Evolutionary conservation across 768 basidiomycete genomes (phyloP).

Genomic region (Clitopilus hobsonii): DNA sequence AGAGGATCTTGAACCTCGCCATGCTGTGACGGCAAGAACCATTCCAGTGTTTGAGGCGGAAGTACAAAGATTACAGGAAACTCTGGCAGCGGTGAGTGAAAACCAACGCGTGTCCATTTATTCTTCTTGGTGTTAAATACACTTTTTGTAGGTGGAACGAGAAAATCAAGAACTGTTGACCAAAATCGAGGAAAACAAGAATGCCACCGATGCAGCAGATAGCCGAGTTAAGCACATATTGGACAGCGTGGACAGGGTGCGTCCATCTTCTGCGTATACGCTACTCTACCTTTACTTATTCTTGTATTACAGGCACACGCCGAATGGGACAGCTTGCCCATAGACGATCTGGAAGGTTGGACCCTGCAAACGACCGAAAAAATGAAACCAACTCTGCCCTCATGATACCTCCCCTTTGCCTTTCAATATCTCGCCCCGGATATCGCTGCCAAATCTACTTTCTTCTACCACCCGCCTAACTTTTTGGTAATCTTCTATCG

Average conservation of each 20-base stretch:
- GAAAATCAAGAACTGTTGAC: slow-evolving; percentile 46
- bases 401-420: slow-evolving; percentile 12
- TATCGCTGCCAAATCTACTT: too few species aligned
- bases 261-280: slow-evolving; percentile 7
- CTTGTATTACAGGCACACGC: slow-evolving; percentile 32
- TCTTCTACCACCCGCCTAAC: too few species aligned
- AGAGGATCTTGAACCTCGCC: slow-evolving; percentile 56
- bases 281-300: slow-evolving; percentile 4
- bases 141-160: slow-evolving; percentile 46
- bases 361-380: slow-evolving; percentile 44
- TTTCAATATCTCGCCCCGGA: too few species aligned
- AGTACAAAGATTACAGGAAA: slow-evolving; percentile 30
- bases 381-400: slow-evolving; percentile 25
- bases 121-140: neutral
- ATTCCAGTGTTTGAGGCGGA: slow-evolving; percentile 53
- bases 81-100: slow-evolving; percentile 32
- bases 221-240: slow-evolving; percentile 41
- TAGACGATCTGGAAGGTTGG: slow-evolving; percentile 62
- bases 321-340: slow-evolving; percentile 51
- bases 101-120: neutral
- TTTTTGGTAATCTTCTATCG: too few species aligned
- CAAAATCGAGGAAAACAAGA: slow-evolving; percentile 44
- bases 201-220: slow-evolving; percentile 41
- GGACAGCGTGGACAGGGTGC: slow-evolving; percentile 49
- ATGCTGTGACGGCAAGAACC: slow-evolving; percentile 58